Evolutionary conservation across 352 stramenopile species (phyloP).

Genomic region (Phytophthora europaea): DNA sequence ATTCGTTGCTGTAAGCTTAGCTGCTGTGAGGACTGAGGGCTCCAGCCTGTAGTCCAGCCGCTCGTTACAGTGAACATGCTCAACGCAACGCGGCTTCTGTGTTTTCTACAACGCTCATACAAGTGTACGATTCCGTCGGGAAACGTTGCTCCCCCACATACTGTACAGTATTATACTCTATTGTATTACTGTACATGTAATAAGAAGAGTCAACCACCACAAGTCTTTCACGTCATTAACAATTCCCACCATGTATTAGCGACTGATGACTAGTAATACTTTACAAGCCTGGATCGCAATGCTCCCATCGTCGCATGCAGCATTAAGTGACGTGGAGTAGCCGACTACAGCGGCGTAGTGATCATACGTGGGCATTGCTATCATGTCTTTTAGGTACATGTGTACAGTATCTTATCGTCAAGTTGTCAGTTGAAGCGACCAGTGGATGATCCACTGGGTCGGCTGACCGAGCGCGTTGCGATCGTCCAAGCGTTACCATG

Average conservation of each 20-base stretch:
- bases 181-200: no score
- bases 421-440: constrained; percentile 18
- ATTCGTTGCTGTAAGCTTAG: background rate
- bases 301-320: no score
- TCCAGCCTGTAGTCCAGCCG: background rate
- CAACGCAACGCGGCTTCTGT: background rate
- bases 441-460: no score
- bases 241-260: background rate
- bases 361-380: constrained; percentile 7
- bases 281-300: no score
- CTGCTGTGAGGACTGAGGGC: background rate
- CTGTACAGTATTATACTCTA: no score
- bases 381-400: constrained; percentile 20
- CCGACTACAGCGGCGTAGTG: background rate
- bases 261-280: background rate
- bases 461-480: no score
- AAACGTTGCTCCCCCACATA: no score
- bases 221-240: background rate
- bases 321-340: background rate
- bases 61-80: background rate
- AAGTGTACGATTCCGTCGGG: no score
- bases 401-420: constrained; percentile 6
- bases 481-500: no score
- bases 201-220: no score
- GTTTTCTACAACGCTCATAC: constrained; percentile 2